A percentile compares a stretch with the other conserved stretches of the same genome.
Evolutionary conservation across 257 asterid species (phyloP).

Genomic region (Echium plantagineum): DNA sequence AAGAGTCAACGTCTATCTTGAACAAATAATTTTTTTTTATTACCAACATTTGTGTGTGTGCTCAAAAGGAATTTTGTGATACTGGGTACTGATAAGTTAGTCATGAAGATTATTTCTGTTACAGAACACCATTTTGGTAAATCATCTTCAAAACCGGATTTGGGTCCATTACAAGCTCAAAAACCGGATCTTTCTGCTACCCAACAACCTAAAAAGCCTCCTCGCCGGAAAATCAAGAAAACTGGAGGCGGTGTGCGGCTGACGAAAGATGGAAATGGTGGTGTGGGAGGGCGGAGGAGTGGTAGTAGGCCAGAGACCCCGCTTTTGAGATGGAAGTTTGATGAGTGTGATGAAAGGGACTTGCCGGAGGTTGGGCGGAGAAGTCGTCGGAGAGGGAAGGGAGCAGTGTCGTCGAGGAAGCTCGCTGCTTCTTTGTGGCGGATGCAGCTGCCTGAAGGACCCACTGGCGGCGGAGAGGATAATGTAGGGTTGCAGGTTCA

Average conservation of each 20-base stretch:
- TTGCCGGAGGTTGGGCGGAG: conserved; percentile 22
- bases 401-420: conserved; percentile 34
- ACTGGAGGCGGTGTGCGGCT: conserved; percentile 25
- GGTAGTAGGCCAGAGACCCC: conserved; percentile 49
- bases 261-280: conserved; percentile 19
- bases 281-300: conserved; percentile 18
- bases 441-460: conserved; percentile 43
- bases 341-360: conserved; percentile 21
- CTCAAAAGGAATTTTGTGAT: conserved; percentile 25
- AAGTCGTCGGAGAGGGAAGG: conserved; percentile 18
- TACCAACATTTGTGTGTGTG: no score
- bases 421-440: conserved; percentile 55
- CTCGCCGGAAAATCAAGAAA: conserved; percentile 40
- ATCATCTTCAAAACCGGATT: conserved; percentile 2
- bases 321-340: conserved; percentile 48
- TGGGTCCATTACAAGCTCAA: no score
- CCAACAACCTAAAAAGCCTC: conserved; percentile 16
- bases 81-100: conserved; percentile 4
- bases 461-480: conserved; percentile 13
- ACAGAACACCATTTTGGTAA: conserved; percentile 12
- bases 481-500: conserved; percentile 34
- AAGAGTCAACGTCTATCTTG: no score
- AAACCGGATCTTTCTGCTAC: conserved; percentile 29
- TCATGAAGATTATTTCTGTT: conserved; percentile 38
- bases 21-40: no score